Evolutionary conservation across 441 rosid species (phyloP), one percentile per base, ranked within the genome.

Genomic region (Isatis lusitanica): DNA sequence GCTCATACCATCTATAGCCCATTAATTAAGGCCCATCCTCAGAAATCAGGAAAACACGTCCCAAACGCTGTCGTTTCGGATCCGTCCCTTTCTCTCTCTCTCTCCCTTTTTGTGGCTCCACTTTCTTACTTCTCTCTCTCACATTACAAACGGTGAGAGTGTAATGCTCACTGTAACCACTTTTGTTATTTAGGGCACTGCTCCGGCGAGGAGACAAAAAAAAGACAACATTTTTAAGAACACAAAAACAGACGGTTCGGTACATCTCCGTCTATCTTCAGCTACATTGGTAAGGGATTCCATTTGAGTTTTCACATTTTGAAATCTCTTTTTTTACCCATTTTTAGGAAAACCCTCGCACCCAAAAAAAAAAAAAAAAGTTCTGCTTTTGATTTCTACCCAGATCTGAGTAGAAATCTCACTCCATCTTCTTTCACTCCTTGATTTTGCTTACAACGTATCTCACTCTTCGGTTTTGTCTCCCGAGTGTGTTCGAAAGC

Each of bases 81-180:
- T 8, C 66, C 35, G 63, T 11, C 35, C 12, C 11, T 56, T 35
- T 35, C 2, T 56, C 46, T 59, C 16, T 60, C 35, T 17, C 64
- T 24, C 13, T 11, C 64, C 13, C 12, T 10, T 43, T 13, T 13
- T 10, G 21, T 50, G 9, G 13, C 31, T 42, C 26, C 17, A 42
- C 68, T 43, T 1, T 48, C 63, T 48, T 13, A 21, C 4, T 51
- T 26, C 58, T 75, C 79, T 61, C 70, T 46, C 75, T 28, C 66
- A 63, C 79, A 35, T 31, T 67, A 42, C 68, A 60, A 52, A 60
- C 78, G 70, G 74, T 69, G 79, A 36, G 66, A 35, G 55, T 57
- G 71, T 75, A 15, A 42, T 76, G 57, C 66, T 56, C 36, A 57
- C 75, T 69, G 65, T 75, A 53, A 68, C 79, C 56, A 70, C 79